Conservation (phyloP, 2,329 filamentous ascomycete genomes). For the Claviceps cyperi region DNA sequence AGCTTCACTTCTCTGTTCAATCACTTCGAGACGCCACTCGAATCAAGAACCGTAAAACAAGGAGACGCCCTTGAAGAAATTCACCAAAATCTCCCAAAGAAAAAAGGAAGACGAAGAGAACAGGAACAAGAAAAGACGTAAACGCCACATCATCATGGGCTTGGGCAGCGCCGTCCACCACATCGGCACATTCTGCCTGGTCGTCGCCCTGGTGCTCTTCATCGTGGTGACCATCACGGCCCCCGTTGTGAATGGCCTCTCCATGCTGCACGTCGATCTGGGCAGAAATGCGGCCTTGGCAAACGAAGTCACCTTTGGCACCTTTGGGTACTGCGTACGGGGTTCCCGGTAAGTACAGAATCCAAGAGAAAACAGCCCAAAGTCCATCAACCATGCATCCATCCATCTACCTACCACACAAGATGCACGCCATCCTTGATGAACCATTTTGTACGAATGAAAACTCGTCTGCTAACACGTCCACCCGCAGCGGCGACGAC, state of each 20-base stretch:
- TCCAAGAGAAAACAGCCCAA: not conserved
- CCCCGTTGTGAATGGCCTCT: slow-evolving; percentile 40
- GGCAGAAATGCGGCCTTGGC: slow-evolving; percentile 17
- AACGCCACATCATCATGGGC: slow-evolving; percentile 23
- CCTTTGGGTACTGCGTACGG: slow-evolving; percentile 42
- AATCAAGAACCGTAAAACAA: too few species aligned
- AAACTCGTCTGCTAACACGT: not conserved
- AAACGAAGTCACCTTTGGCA: slow-evolving; percentile 37
- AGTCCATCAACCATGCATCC: too few species aligned
- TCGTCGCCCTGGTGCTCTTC: slow-evolving; percentile 39
- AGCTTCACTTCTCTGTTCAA: not conserved
- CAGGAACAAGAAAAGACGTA: not conserved
- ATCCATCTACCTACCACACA: too few species aligned
- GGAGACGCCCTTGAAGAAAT: too few species aligned
- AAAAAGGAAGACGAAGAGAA: not conserved
- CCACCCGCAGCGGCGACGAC: slow-evolving; percentile 17
- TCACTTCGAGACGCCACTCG: not conserved
- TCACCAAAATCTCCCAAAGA: not conserved
- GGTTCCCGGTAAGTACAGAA: slow-evolving; percentile 13
- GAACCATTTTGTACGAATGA: too few species aligned
- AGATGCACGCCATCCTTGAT: too few species aligned
- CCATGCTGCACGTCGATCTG: slow-evolving; percentile 38
- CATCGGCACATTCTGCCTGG: slow-evolving; percentile 42
- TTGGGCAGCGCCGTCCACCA: slow-evolving; percentile 37
- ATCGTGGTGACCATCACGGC: slow-evolving; percentile 43